Evolutionary conservation across 1,284 basidiomycete genomes (phyloP), one percentile per base, ranked within the genome.

Genomic region (Malassezia slooffiae): DNA sequence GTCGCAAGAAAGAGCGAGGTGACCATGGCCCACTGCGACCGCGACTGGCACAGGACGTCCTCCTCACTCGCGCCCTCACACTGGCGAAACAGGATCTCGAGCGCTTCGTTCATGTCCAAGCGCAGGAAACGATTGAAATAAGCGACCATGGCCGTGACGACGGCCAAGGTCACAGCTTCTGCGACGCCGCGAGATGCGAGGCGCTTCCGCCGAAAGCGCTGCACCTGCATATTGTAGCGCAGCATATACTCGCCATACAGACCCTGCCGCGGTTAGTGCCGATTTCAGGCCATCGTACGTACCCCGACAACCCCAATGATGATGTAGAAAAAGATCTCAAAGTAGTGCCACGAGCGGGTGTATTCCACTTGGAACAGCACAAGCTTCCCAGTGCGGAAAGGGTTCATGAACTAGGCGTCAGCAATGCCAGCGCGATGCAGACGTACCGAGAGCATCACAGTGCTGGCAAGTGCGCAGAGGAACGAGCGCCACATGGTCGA

Each of bases 401-500:
- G 93, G 67, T 97, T 96, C 83, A 99, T 90, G 3, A 85, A 85
- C 83, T 29, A 17, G 26, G 23, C 3, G 37, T 38, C 27, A 38
- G 26, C 16, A 3, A 17, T 11, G n/a, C 27, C 4, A 19, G 2
- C n/a, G n/a, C n/a, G n/a, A n/a, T n/a, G n/a, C n/a, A n/a, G 6
- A 38, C 27, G n/a, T 38, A 38, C 26, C 20, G 90, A 85, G 22
- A 99, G 75, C 0, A 90, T 91, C 54, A 96, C 87, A 0, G 91
- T 96, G 3, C 93, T 91, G 19, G 95, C 83, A 40, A 99, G 74
- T 11, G 93, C 93, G 70, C 93, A 97, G 60, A 97, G 81, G 70
- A 97, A 96, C 62, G 85, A 89, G 56, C 83, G 75, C 90, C 90
- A 97, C 88, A 97, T 95, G 2, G 91, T 96, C 67, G 87, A 83